phyloP scores from a whole-genome alignment of 140 eudicot genomes.

The Anethum foeniculum region DNA sequence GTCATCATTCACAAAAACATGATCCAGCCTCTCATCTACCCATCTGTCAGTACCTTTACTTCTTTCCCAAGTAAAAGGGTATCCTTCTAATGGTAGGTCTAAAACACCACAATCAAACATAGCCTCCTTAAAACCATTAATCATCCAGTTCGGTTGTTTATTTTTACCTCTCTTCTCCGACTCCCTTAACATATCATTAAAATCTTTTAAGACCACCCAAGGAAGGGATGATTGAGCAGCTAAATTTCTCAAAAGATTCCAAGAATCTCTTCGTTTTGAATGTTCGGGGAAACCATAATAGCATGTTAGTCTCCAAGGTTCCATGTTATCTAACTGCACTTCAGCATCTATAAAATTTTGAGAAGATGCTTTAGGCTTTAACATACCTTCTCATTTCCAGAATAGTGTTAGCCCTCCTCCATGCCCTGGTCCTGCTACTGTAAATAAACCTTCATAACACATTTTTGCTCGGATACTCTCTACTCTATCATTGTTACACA shows the following conservation, averaged over 20 bases:
- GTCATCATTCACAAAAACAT: too few relatives aligned
- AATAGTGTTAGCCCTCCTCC: background rate
- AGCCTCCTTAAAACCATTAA: background rate
- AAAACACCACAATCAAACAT: background rate
- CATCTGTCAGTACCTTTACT: background rate
- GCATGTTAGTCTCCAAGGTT: too few relatives aligned
- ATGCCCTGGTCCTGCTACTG: background rate
- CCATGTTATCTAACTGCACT: too few relatives aligned
- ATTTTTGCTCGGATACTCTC: background rate
- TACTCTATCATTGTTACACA: background rate
- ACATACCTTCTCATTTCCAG: too few relatives aligned
- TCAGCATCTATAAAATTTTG: too few relatives aligned
- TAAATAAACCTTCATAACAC: background rate
- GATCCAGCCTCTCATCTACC: background rate
- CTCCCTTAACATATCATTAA: background rate
- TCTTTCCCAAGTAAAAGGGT: background rate
- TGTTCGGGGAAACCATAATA: background rate
- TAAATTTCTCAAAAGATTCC: background rate
- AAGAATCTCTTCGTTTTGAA: background rate
- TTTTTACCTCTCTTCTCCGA: background rate
- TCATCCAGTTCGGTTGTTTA: background rate
- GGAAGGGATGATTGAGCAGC: background rate
- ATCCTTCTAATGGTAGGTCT: background rate
- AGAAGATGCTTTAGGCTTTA: too few relatives aligned
- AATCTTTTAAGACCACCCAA: background rate